Evolutionary conservation across 2,329 filamentous ascomycete species (phyloP), one percentile per base, ranked within the genome.

Genomic region (Grosmannia clavigera): DNA sequence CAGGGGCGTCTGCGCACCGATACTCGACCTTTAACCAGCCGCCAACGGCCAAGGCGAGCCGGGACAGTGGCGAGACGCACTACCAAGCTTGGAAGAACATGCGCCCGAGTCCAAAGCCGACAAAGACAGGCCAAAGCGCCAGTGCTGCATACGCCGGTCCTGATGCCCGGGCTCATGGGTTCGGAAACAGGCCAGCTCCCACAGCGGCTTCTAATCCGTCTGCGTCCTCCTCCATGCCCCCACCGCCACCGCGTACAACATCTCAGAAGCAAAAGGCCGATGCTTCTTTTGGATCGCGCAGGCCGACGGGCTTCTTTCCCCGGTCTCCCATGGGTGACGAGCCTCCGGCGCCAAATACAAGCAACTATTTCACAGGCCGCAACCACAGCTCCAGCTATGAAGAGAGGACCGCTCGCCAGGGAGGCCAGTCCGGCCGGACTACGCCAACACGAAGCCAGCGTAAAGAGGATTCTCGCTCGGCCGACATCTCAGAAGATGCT

Each of bases 241-340:
- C 73, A 14, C 73, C 70, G 25, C 75, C 78, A 5, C 75, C 79
- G 10, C 73, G 77, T 51, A 80, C 80, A 2, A 77, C 80, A 10
- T 77, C 76, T 12, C 79, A 81, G 55, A 76, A 74, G 61, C 76
- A 81, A 63, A 78, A 80, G 58, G 75, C 77, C 10, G 74, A 83
- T 55, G 80, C 80, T 19, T 74, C 81, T 0, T 84, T 84, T 66
- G 81, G 81, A 16, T 69, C 69, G 6, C 62, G 63, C 27, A 75
- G 75, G 63, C 77, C 75, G 64, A 65, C 74, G 5, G 80, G 79
- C 16, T 82, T 78, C 61, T 73, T 76, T 53, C 78, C 80, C 54
- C 73, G 71, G 43, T 79, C 80, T 12, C 73, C 78, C 1, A 70
- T 70, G 60, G 78, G 76, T 2, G 81, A 83, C 56, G 81, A 83